phyloP scores from a whole-genome alignment of 345 rosid species.

The Euphorbia peplus region DNA sequence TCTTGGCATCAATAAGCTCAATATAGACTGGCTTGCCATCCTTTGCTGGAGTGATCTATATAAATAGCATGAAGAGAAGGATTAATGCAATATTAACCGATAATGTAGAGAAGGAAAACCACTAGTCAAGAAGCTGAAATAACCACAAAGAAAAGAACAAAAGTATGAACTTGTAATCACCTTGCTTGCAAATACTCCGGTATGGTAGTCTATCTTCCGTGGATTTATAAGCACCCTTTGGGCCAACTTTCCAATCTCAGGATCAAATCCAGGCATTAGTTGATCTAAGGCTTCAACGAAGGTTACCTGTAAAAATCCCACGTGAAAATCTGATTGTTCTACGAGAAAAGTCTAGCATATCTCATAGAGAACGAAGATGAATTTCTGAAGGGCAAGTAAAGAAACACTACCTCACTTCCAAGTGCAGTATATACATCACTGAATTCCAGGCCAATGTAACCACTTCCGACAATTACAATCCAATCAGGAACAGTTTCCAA shows the following conservation, averaged over 20 bases:
- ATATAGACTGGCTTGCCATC: conserved; percentile 93
- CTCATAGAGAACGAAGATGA: neutral
- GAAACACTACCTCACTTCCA: conserved; percentile 83
- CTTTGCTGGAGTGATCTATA: conserved; percentile 86
- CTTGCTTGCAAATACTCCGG: conserved; percentile 96
- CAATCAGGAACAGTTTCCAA: conserved; percentile 94
- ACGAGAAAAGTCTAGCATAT: neutral
- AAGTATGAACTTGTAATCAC: conserved; percentile 33
- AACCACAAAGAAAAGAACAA: neutral
- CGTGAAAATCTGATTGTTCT: conserved; percentile 13
- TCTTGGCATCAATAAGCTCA: conserved; percentile 97
- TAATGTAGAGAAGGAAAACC: neutral
- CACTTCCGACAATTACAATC: conserved; percentile 98
- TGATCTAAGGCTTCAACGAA: conserved; percentile 95
- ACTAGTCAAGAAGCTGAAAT: neutral
- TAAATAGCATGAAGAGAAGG: conserved; percentile 12
- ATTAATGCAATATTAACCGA: neutral
- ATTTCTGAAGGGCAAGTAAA: neutral
- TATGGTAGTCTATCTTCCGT: conserved; percentile 86
- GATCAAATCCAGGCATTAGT: conserved; percentile 99
- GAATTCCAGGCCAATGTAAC: conserved; percentile 98
- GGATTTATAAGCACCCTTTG: conserved; percentile 95
- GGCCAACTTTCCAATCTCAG: conserved; percentile 94
- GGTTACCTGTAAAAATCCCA: conserved; percentile 61
- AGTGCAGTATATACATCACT: conserved; percentile 99